These are phyloP conservation scores for Salvia sclarea DNA, from an alignment of 305 asterid genomes.

Conservation along the genomic window DNA sequence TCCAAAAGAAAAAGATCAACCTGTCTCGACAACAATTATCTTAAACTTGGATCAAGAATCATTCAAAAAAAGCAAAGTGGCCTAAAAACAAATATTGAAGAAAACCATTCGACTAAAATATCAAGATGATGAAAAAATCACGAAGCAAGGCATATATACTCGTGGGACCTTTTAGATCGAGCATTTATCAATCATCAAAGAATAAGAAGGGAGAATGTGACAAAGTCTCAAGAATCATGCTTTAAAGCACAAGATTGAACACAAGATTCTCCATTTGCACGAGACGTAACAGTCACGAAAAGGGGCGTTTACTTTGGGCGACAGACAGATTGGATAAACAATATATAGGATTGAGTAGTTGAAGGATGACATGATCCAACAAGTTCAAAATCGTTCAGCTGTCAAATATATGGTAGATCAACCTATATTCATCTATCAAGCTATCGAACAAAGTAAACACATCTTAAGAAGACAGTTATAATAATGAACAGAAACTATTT, in stretches of 20 bases:
- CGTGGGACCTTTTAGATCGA: slow-evolving; percentile 1
- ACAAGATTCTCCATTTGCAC: background rate
- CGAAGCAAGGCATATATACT: slow-evolving; percentile 12
- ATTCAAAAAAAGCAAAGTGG: background rate
- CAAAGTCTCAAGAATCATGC: slow-evolving; percentile 1
- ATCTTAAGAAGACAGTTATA: background rate
- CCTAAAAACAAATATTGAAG: background rate
- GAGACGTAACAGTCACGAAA: background rate
- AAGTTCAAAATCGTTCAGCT: background rate
- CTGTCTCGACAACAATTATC: background rate
- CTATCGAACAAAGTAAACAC: background rate
- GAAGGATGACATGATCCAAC: background rate
- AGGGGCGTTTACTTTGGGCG: too few relatives aligned
- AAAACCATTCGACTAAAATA: background rate
- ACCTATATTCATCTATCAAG: too few relatives aligned
- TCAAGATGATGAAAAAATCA: background rate
- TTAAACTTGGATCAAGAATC: background rate
- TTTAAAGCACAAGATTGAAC: background rate
- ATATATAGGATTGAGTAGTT: background rate
- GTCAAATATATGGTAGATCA: too few relatives aligned
- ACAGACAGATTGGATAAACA: too few relatives aligned
- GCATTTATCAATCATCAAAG: background rate
- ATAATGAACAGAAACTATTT: too few relatives aligned
- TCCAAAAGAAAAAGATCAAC: background rate
- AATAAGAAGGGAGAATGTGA: background rate